Evolutionary conservation across 306 rosid species (phyloP).

Genomic region (Crotalaria pallida): DNA sequence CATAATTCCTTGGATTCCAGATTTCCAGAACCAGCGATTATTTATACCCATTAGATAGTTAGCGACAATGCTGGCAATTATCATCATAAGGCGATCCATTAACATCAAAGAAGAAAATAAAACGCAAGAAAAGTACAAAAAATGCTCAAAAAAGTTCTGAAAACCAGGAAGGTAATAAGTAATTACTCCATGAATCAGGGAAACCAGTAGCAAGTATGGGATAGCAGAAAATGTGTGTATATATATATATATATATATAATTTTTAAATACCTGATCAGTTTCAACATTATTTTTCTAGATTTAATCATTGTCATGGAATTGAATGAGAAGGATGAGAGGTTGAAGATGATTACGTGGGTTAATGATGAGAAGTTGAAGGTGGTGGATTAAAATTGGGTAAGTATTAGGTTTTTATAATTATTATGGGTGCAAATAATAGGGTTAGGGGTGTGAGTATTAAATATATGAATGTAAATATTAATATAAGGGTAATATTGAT

Average conservation of each 20-base stretch:
- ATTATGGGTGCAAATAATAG: too few relatives aligned
- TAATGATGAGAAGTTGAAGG: too few relatives aligned
- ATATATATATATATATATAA: too few relatives aligned
- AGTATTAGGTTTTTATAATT: too few relatives aligned
- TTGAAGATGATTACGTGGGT: too few relatives aligned
- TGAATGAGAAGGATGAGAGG: too few relatives aligned
- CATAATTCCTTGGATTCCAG: slow-evolving; percentile 45
- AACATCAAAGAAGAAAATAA: slow-evolving; percentile 38
- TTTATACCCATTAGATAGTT: slow-evolving; percentile 55
- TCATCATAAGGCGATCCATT: slow-evolving; percentile 71
- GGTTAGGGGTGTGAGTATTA: too few relatives aligned
- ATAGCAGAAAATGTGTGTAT: slow-evolving; percentile 40
- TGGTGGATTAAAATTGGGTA: too few relatives aligned
- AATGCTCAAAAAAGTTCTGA: slow-evolving; percentile 34
- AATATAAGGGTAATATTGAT: too few relatives aligned
- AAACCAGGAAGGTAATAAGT: slow-evolving; percentile 50
- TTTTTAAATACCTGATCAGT: slow-evolving; percentile 45
- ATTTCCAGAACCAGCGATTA: slow-evolving; percentile 48
- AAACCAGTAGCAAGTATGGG: slow-evolving; percentile 46
- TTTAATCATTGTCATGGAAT: too few relatives aligned
- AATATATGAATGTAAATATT: too few relatives aligned
- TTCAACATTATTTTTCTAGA: too few relatives aligned
- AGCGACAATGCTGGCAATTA: slow-evolving; percentile 49
- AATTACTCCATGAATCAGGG: slow-evolving; percentile 45
- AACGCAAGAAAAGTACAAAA: slow-evolving; percentile 32